Base-by-base conservation (phyloP, 1,284 basidiomycete species). In the Veloporphyrellus conicus region DNA sequence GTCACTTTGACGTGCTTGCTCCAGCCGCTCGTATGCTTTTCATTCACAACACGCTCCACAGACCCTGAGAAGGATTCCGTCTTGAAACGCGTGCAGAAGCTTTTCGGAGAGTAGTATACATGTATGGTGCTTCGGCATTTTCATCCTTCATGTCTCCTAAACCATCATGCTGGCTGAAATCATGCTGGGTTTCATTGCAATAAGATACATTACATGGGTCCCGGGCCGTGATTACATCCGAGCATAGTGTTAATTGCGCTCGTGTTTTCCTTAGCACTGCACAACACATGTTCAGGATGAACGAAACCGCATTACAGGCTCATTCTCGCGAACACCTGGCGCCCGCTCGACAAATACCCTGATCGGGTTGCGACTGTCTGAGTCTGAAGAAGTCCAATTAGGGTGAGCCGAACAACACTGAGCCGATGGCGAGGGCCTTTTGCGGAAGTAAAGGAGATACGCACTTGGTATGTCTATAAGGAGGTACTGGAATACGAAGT, bases 51-150 rank as follows among this genome's bases (percentile, higher is more conserved):
- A 51, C 25, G 41, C 50, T 52, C 38, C 41, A 36, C 64, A 97
- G 94, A 99, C 71, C 96, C 96, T 6, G 82, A 87, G 10, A 99
- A 98, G 70, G 96, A 99, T 68, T 96, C 92, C 2, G 83, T 99
- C 29, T 76, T 99, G 60, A 99, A 97, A 70, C 85, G 96, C 40
- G 96, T 99, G 8, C 93, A 97, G 77, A 99, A 92, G 71, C 77
- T 97, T 27, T 90, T 93, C 62, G 94, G 93, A 61, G 93, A 96
- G 71, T 84, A 74, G 61, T 52, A 31, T 54, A 25, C 37, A 46
- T 31, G 15, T 43, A 40, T 46, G 49, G 41, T 39, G 22, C 48
- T 45, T 39, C 45, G 31, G 39, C 41, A 33, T 58, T 43, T 25
- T 5, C 23, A 25, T 8, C 48, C 42, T 43, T 43, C 40, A 47